Evolutionary conservation across 495 filamentous ascomycete genomes (phyloP).

Genomic region (Penicillium mononematosum): DNA sequence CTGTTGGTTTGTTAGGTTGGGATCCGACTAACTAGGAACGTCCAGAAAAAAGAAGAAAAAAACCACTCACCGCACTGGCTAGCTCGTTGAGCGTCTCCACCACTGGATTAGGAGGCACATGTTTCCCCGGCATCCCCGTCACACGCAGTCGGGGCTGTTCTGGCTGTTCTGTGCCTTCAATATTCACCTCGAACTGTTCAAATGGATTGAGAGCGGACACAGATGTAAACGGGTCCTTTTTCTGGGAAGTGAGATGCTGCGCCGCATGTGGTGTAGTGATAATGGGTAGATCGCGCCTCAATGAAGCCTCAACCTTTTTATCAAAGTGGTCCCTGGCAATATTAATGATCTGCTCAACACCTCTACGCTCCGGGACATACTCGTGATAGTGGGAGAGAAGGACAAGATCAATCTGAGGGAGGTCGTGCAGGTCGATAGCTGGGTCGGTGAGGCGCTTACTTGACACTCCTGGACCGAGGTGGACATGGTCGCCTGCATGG

Average conservation of each 20-base stretch:
- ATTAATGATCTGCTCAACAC: background rate
- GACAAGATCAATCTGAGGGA: conserved; percentile 60
- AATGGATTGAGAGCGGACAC: conserved; percentile 58
- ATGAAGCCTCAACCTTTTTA: conserved; percentile 54
- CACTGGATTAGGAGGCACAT: conserved; percentile 56
- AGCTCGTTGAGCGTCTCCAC: conserved; percentile 53
- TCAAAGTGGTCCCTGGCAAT: conserved; percentile 60
- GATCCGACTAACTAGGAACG: background rate
- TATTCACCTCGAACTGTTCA: conserved; percentile 50
- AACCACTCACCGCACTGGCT: conserved; percentile 50
- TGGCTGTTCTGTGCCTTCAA: conserved; percentile 24
- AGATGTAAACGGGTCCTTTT: conserved; percentile 50
- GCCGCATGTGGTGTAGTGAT: conserved; percentile 66
- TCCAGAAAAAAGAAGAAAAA: background rate
- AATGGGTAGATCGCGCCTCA: conserved; percentile 60
- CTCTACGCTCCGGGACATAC: conserved; percentile 17
- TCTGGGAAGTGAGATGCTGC: conserved; percentile 43
- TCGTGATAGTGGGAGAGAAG: conserved; percentile 67
- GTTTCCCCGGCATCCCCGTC: conserved; percentile 69
- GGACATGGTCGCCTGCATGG: conserved; percentile 65
- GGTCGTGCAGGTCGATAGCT: conserved; percentile 57
- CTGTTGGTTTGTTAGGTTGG: conserved; percentile 18
- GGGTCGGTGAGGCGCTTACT: conserved; percentile 55
- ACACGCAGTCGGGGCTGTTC: conserved; percentile 48
- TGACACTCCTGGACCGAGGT: conserved; percentile 63